Percentiles rank a stretch among this genome's conserved stretches.
Conservation (phyloP, 257 asterid species). For the Lycium barbarum region DNA sequence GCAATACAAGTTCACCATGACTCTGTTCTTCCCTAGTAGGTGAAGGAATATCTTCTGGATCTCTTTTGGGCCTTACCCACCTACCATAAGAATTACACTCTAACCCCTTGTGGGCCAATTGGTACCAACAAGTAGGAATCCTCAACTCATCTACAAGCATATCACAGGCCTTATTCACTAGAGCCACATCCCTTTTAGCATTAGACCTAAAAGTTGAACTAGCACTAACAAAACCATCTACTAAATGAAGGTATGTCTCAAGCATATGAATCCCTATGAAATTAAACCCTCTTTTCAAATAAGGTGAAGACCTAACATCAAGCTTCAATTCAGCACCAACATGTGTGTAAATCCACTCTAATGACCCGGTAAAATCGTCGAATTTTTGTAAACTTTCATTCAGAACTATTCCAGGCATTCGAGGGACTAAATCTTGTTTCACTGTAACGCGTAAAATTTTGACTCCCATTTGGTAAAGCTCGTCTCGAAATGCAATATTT, state of each 20-base stretch:
- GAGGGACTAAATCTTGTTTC: conserved; percentile 74
- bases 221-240: conserved; percentile 57
- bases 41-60: conserved; percentile 69
- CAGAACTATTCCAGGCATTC: conserved; percentile 72
- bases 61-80: conserved; percentile 79
- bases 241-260: conserved; percentile 75
- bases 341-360: conserved; percentile 87
- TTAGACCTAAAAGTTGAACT: conserved; percentile 60
- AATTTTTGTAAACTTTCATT: conserved; percentile 75
- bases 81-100: conserved; percentile 63
- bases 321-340: conserved; percentile 75
- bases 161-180: conserved; percentile 81
- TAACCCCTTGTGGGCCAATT: conserved; percentile 69
- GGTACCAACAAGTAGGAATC: conserved; percentile 74
- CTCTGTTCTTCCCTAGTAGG: conserved; percentile 43
- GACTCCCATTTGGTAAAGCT: conserved; percentile 63
- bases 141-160: conserved; percentile 78
- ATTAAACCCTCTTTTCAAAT: conserved; percentile 62
- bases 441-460: conserved; percentile 62
- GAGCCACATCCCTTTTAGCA: conserved; percentile 67
- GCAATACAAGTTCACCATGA: background rate
- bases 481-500: conserved; percentile 79
- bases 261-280: conserved; percentile 70
- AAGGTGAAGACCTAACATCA: conserved; percentile 63
- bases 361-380: conserved; percentile 71